Conservation (phyloP, 176 grass and related monocot species). For the Triticum monococcum region DNA sequence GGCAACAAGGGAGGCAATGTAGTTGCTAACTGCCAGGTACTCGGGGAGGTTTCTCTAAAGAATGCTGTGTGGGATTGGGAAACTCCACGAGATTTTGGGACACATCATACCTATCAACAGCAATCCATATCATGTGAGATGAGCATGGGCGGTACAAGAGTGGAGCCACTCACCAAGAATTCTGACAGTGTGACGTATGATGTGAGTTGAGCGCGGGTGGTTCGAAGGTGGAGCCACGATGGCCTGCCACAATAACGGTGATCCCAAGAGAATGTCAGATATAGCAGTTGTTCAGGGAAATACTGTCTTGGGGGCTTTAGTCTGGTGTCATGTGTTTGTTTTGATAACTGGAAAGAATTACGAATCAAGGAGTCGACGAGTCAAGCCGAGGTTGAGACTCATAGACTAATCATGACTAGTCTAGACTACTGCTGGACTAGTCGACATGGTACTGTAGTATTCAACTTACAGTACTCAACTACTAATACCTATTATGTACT, state of each 20-base stretch:
- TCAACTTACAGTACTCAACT: too few species aligned
- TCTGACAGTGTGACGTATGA: background rate
- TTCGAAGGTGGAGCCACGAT: background rate
- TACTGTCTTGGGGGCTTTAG: background rate
- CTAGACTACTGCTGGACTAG: too few species aligned
- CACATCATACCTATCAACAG: slow-evolving; percentile 2
- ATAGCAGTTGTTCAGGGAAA: background rate
- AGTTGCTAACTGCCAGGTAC: background rate
- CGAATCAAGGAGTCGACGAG: too few species aligned
- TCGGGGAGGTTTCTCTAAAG: background rate
- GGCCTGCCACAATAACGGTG: background rate
- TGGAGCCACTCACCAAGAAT: background rate
- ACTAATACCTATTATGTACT: too few species aligned
- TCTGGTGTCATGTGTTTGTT: slow-evolving; percentile 3
- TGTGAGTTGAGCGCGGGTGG: too few species aligned
- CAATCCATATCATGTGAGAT: background rate
- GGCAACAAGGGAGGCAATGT: background rate
- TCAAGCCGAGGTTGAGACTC: too few species aligned
- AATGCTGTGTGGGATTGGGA: background rate
- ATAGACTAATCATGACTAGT: too few species aligned
- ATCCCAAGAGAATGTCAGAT: background rate
- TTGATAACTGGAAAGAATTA: background rate
- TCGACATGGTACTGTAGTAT: too few species aligned
- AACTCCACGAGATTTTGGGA: background rate
- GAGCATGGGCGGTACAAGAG: background rate